phyloP scores from a whole-genome alignment of 2,329 filamentous ascomycete species.

The Ophiostoma ulmi region DNA sequence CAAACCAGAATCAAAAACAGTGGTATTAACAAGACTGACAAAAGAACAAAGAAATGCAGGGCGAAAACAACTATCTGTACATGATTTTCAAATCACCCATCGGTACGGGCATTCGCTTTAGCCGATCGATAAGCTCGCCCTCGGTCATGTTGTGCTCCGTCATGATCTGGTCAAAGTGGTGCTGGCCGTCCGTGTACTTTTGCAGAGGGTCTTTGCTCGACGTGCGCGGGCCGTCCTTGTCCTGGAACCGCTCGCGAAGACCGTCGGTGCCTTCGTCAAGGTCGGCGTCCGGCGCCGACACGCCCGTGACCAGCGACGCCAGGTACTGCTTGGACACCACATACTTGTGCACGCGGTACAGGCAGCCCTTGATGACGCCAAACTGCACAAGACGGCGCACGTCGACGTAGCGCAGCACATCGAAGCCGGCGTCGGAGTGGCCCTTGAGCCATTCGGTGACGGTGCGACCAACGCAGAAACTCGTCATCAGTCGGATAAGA shows the following conservation, averaged over 20 bases:
- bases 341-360: slow-evolving; percentile 91
- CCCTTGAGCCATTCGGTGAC: slow-evolving; percentile 80
- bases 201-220: slow-evolving; percentile 49
- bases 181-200: slow-evolving; percentile 66
- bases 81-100: slow-evolving; percentile 51
- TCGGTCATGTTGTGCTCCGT: slow-evolving; percentile 68
- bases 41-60: not conserved
- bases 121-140: slow-evolving; percentile 61
- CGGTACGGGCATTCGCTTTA: slow-evolving; percentile 54
- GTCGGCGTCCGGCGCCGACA: slow-evolving; percentile 36
- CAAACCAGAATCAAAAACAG: not conserved
- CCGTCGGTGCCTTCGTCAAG: slow-evolving; percentile 20
- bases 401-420: slow-evolving; percentile 71
- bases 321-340: slow-evolving; percentile 65
- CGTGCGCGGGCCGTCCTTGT: slow-evolving; percentile 25
- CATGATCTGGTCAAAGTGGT: slow-evolving; percentile 77
- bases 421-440: slow-evolving; percentile 61
- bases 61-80: slow-evolving; percentile 40
- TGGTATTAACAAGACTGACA: not conserved
- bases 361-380: slow-evolving; percentile 87
- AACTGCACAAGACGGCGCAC: slow-evolving; percentile 90
- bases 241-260: not conserved
- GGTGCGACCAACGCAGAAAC: slow-evolving; percentile 76
- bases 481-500: slow-evolving; percentile 78
- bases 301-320: slow-evolving; percentile 50